Evolutionary conservation across 495 filamentous ascomycete genomes (phyloP).

Genomic region (Wilcoxina mikolae): DNA sequence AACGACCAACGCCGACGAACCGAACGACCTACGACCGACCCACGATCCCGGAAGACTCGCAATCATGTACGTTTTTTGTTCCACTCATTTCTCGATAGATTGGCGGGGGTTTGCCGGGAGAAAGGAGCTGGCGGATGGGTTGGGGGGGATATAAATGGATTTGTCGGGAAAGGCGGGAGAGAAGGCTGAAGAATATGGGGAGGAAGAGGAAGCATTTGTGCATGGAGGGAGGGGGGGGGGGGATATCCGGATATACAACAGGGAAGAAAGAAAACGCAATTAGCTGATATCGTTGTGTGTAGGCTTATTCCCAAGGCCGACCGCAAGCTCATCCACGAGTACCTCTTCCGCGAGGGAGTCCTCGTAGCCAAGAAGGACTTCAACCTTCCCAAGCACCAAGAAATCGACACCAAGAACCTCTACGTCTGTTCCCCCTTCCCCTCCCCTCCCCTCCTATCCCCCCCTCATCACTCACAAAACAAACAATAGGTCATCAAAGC

Average conservation of each 20-base stretch:
- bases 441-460: not conserved
- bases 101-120: too few relatives aligned
- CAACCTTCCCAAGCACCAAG: slow-evolving; percentile 80
- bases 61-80: slow-evolving; percentile 3
- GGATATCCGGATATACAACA: not conserved
- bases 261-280: not conserved
- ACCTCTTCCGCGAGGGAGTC: slow-evolving; percentile 99
- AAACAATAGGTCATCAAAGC: slow-evolving; percentile 75
- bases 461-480: slow-evolving; percentile 8
- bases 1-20: not conserved
- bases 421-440: slow-evolving; percentile 39
- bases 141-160: not conserved
- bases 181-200: not conserved
- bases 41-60: not conserved
- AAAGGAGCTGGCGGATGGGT: too few relatives aligned
- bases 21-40: not conserved
- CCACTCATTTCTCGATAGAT: not conserved
- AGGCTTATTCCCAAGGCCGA: slow-evolving; percentile 99
- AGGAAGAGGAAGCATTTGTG: not conserved
- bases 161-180: not conserved
- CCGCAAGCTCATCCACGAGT: slow-evolving; percentile 99
- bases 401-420: slow-evolving; percentile 98
- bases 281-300: not conserved
- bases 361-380: slow-evolving; percentile 98
- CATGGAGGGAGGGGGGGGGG: not conserved